Conservation (phyloP, 768 basidiomycete species). For the Pleurotus sapidus region DNA sequence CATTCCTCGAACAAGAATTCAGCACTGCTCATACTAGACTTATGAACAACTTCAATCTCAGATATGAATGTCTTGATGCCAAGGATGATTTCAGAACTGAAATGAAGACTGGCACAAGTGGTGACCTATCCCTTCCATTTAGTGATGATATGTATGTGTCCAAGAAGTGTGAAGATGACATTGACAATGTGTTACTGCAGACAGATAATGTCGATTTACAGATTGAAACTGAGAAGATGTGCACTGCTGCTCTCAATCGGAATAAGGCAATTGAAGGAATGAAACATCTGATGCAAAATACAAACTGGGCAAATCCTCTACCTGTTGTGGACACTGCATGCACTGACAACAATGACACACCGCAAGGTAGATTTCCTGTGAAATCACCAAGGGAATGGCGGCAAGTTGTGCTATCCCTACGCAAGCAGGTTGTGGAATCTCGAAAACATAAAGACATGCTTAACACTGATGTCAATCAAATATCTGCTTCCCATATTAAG, state of each 20-base stretch:
- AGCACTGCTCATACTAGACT: conserved; percentile 9
- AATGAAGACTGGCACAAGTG: neutral
- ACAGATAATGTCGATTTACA: neutral
- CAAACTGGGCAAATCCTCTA: neutral
- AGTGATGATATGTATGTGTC: neutral
- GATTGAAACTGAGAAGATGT: neutral
- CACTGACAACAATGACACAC: neutral
- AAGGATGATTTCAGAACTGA: conserved; percentile 26
- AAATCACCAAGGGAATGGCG: neutral
- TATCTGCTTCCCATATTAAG: neutral
- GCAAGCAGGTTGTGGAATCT: neutral
- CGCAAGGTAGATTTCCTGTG: neutral
- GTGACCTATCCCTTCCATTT: neutral
- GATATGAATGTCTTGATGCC: conserved; percentile 34
- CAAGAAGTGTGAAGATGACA: neutral
- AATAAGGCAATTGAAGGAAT: neutral
- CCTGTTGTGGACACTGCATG: neutral
- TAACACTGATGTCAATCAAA: neutral
- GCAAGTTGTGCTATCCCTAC: neutral
- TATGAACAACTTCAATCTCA: conserved; percentile 27
- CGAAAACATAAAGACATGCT: neutral
- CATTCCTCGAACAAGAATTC: conserved; percentile 18
- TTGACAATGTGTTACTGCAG: neutral
- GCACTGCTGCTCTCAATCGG: neutral
- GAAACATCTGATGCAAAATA: neutral